Evolutionary conservation across 441 rosid species (phyloP), one percentile per base, ranked within the genome.

Genomic region (Euphorbia corollata): DNA sequence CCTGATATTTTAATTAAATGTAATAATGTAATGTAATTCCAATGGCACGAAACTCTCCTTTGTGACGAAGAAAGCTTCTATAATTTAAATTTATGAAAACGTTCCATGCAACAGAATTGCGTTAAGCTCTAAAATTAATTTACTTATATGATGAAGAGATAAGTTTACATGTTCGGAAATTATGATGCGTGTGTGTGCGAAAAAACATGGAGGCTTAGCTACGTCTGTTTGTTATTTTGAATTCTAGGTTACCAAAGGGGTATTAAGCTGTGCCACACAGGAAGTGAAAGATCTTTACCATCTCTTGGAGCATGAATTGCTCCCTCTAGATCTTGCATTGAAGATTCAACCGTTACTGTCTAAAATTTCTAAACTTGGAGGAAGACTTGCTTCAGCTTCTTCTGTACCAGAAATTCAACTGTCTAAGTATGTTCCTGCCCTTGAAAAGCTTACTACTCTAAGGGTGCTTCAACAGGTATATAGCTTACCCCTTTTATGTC

Each of bases 231-330:
- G 59, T 60, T 65, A 63, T 65, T 59, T 64, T 73, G 63, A 51
- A 53, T 47, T 76, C 61, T 65, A 91, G 99, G 96, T 86, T 6
- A 80, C 88, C 30, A 92, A 87, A 77, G 99, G 99, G 68, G 97
- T 92, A 51, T 69, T 92, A 74, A 86, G 91, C 75, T 95, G 97
- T 86, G 97, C 87, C 3, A 86, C 84, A 27, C 99, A 87, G 78
- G 99, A 95, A 77, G 98, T 90, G 27, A 95, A 95, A 75, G 99
- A 95, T 76, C 89, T 92, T 47, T 92, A 87, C 80, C 83, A 89
- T 83, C 82, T 92, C 70, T 69, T 95, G 71, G 99, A 95, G 84
- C 89, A 90, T 64, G 98, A 90, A 58, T 90, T 89, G 78, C 84
- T 84, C 51, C 95, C 98, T 7, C 77, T 91, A 39, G 98, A 92